These are phyloP conservation scores for Plantago major DNA, from an alignment of 257 asterid species.

Conservation along the genomic window DNA sequence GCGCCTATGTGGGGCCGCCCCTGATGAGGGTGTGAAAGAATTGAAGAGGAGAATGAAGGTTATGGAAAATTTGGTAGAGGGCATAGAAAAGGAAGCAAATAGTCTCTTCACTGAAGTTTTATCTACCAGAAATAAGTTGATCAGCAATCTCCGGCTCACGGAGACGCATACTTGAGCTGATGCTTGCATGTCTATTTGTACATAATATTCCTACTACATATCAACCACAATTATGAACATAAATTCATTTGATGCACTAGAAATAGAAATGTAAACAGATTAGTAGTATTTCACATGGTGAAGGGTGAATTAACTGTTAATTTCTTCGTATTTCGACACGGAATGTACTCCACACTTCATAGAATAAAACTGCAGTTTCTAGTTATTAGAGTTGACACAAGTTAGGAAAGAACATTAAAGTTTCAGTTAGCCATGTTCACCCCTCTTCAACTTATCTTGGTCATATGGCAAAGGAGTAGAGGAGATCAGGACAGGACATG, in stretches of 20 bases:
- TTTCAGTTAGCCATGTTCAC: not conserved
- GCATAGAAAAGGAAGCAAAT: conserved; percentile 35
- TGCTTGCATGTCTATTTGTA: not conserved
- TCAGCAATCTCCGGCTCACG: conserved; percentile 34
- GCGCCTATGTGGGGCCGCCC: no score
- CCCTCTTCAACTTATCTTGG: not conserved
- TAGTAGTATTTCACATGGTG: no score
- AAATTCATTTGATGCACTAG: no score
- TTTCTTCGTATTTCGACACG: no score
- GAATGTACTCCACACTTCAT: not conserved
- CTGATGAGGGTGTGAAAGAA: conserved; percentile 25
- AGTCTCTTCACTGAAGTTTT: conserved; percentile 44
- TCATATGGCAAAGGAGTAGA: not conserved
- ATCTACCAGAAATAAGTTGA: conserved; percentile 45
- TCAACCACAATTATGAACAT: no score
- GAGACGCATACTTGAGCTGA: conserved; percentile 8
- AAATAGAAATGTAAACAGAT: no score
- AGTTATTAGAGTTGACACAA: not conserved
- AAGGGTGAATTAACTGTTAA: no score
- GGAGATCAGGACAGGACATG: not conserved
- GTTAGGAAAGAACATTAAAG: not conserved
- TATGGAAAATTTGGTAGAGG: conserved; percentile 33
- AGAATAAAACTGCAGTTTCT: not conserved
- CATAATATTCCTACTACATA: not conserved
- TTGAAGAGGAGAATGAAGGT: conserved; percentile 33